Conservation (phyloP, 257 asterid genomes). For the Nicotiana sylvestris region DNA sequence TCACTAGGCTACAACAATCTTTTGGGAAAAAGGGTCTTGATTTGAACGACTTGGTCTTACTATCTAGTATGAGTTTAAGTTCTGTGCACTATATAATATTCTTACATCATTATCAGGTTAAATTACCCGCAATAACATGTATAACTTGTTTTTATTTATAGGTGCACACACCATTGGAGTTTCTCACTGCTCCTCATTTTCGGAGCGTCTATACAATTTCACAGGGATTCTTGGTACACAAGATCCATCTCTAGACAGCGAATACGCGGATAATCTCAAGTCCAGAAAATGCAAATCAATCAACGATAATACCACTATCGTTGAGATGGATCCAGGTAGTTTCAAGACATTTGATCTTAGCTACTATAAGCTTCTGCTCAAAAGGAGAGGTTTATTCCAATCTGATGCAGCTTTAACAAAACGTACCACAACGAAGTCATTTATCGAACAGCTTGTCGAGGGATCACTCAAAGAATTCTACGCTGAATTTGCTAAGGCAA, state of each 20-base stretch:
- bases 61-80: slow-evolving; percentile 31
- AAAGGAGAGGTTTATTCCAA: slow-evolving; percentile 42
- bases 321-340: slow-evolving; percentile 50
- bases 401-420: slow-evolving; percentile 38
- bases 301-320: slow-evolving; percentile 19
- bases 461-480: background rate
- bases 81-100: background rate
- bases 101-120: background rate
- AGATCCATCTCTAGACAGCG: slow-evolving; percentile 43
- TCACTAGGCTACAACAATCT: slow-evolving; percentile 34
- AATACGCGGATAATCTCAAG: slow-evolving; percentile 22
- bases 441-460: background rate
- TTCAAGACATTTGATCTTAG: slow-evolving; percentile 28
- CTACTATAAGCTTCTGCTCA: slow-evolving; percentile 28
- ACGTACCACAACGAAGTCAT: background rate
- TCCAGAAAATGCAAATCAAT: slow-evolving; percentile 9
- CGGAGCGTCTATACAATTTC: slow-evolving; percentile 50
- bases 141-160: background rate
- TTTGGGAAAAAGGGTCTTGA: slow-evolving; percentile 49
- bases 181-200: slow-evolving; percentile 46
- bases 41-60: slow-evolving; percentile 40
- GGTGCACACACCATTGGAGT: slow-evolving; percentile 68
- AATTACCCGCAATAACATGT: background rate
- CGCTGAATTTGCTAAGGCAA: background rate
- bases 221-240: slow-evolving; percentile 39